Evolutionary conservation across 768 basidiomycete genomes (phyloP).

Genomic region (Dioszegia hungarica): DNA sequence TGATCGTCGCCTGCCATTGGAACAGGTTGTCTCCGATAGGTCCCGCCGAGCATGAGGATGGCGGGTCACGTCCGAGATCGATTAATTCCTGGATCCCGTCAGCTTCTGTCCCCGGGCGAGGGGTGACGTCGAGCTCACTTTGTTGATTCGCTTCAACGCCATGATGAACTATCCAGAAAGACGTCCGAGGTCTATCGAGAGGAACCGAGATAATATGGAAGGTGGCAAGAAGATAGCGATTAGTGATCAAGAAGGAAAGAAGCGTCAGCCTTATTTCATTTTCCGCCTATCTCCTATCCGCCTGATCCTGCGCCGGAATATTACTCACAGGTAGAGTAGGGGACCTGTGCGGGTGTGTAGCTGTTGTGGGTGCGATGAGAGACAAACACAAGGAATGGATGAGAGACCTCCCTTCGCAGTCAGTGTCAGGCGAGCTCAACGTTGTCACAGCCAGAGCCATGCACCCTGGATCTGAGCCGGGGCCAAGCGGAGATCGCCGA

Average conservation of each 20-base stretch:
- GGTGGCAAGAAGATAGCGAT: neutral
- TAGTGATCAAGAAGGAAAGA: neutral
- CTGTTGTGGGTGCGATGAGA: neutral
- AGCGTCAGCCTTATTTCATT: neutral
- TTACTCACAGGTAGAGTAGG: neutral
- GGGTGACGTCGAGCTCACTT: constrained; percentile 51
- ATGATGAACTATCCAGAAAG: constrained; percentile 51
- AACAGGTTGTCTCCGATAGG: constrained; percentile 98
- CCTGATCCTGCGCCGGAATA: neutral
- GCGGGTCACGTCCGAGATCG: constrained; percentile 99
- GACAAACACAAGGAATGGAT: neutral
- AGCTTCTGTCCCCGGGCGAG: neutral
- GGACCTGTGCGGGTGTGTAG: neutral
- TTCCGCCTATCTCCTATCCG: neutral
- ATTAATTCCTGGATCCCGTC: constrained; percentile 72
- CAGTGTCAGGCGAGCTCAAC: too few species aligned
- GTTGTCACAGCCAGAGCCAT: too few species aligned
- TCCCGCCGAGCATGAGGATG: constrained; percentile 97
- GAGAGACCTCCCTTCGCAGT: too few species aligned
- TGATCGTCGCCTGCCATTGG: constrained; percentile 99
- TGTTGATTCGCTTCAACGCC: constrained; percentile 99
- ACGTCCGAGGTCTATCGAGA: neutral
- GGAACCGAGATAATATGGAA: neutral
- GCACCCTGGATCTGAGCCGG: neutral
- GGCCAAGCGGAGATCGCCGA: neutral